Conservation (phyloP, 2,329 filamentous ascomycete species). For the Pseudocercospora fijiensis region DNA sequence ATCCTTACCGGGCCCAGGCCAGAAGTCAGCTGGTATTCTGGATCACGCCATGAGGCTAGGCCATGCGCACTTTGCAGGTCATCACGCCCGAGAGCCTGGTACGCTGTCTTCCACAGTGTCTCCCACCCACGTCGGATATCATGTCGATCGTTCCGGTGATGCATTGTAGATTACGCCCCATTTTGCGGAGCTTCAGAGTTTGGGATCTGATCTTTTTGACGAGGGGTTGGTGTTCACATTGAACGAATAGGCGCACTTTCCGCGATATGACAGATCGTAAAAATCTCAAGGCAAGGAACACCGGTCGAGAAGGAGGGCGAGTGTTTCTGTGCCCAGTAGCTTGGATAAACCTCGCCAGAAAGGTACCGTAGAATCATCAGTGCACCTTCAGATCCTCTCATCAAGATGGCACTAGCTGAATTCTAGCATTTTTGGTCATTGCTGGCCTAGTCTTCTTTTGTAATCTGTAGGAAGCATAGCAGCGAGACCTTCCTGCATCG, state of each 20-base stretch:
- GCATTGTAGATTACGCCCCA: neutral
- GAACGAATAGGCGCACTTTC: neutral
- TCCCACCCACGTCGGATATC: neutral
- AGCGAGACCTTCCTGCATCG: constrained; percentile 5
- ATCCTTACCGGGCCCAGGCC: neutral
- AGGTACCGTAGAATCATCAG: neutral
- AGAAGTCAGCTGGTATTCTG: neutral
- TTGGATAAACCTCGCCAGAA: neutral
- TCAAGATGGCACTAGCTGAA: neutral
- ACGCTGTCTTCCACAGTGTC: neutral
- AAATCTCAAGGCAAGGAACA: neutral
- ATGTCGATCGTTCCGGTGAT: neutral
- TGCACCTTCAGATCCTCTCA: neutral
- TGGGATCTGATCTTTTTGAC: neutral
- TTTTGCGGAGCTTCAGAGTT: neutral
- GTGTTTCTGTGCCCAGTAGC: neutral
- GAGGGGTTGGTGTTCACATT: neutral
- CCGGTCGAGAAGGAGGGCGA: neutral
- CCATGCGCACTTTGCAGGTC: neutral
- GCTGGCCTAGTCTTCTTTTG: neutral
- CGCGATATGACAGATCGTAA: neutral
- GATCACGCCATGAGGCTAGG: neutral
- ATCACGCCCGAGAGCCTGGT: neutral
- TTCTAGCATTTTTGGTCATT: neutral
- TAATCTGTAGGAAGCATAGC: constrained; percentile 4